phyloP scores from a whole-genome alignment of 148 eudicot genomes.

The Fagopyrum esculentum region DNA sequence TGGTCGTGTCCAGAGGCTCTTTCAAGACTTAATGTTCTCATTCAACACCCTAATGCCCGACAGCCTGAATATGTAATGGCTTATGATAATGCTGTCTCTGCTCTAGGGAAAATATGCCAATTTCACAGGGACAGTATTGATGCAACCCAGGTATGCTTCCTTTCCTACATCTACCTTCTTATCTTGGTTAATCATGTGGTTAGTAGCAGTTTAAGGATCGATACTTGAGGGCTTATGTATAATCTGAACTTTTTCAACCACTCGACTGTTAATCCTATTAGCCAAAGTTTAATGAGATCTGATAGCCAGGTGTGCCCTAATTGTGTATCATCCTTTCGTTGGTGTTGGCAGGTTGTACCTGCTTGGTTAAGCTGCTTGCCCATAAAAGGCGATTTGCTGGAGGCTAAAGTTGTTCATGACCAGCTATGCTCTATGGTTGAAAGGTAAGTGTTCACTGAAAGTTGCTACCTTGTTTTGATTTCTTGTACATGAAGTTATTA shows the following conservation, averaged over 20 bases:
- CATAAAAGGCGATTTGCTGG: constrained; percentile 70
- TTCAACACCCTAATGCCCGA: constrained; percentile 53
- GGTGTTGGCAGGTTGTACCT: constrained; percentile 53
- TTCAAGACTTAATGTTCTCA: constrained; percentile 78
- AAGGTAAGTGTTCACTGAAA: constrained; percentile 30
- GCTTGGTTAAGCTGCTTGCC: constrained; percentile 83
- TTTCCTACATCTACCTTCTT: not conserved
- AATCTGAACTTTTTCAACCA: too few relatives aligned
- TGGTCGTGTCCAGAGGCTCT: constrained; percentile 63
- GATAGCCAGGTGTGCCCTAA: not conserved
- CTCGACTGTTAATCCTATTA: not conserved
- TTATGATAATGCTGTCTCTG: constrained; percentile 96
- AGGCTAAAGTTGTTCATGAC: constrained; percentile 91
- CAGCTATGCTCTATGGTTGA: constrained; percentile 86
- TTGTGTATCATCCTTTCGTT: not conserved
- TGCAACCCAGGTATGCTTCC: constrained; percentile 56
- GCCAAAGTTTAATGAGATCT: not conserved
- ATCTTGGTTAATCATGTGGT: too few relatives aligned
- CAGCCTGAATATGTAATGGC: constrained; percentile 78
- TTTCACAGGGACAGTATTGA: constrained; percentile 81
- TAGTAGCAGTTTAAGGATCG: too few relatives aligned
- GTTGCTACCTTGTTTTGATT: not conserved
- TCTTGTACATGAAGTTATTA: not conserved
- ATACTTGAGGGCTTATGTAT: too few relatives aligned
- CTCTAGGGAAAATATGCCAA: constrained; percentile 82